These are phyloP conservation scores for Chlorella sorokiniana DNA, from an alignment of 139 green algal genomes.

Conservation along the genomic window DNA sequence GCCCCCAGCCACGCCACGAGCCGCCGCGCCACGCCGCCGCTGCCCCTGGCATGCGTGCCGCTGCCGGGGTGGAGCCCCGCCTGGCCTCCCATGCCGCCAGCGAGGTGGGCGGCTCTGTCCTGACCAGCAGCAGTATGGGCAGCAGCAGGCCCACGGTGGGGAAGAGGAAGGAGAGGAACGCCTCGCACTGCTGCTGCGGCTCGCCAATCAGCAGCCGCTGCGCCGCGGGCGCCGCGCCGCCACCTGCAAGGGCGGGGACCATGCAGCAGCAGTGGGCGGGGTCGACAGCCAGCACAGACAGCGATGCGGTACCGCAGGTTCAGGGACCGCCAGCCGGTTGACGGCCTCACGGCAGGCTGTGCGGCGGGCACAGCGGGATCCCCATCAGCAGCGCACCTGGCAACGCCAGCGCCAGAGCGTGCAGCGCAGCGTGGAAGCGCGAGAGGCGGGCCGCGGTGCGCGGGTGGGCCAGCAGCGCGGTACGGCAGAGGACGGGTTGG, in stretches of 20 bases:
- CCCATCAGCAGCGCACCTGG: background rate
- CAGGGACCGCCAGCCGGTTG: no score
- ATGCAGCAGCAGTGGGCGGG: no score
- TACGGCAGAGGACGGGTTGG: conserved; percentile 2
- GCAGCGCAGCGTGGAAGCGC: background rate
- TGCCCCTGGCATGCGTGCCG: background rate
- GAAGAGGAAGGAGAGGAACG: conserved; percentile 6
- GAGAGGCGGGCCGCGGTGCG: background rate
- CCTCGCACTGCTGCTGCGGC: background rate
- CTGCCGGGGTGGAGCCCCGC: background rate
- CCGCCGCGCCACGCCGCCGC: no score
- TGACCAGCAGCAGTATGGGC: background rate
- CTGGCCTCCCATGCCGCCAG: background rate
- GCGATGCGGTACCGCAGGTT: no score
- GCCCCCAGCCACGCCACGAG: background rate
- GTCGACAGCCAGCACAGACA: no score
- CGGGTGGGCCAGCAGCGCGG: background rate
- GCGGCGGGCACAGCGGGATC: background rate
- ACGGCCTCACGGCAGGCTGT: no score
- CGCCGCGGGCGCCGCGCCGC: background rate
- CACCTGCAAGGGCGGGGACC: background rate
- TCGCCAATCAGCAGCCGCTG: background rate
- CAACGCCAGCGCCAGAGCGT: background rate
- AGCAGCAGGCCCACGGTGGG: background rate
- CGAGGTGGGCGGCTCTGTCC: background rate